A percentile compares a stretch with the other conserved stretches of the same genome.
These are phyloP conservation scores for Nakazawaea holstii DNA, from an alignment of 805 yeast species.

Conservation along the genomic window DNA sequence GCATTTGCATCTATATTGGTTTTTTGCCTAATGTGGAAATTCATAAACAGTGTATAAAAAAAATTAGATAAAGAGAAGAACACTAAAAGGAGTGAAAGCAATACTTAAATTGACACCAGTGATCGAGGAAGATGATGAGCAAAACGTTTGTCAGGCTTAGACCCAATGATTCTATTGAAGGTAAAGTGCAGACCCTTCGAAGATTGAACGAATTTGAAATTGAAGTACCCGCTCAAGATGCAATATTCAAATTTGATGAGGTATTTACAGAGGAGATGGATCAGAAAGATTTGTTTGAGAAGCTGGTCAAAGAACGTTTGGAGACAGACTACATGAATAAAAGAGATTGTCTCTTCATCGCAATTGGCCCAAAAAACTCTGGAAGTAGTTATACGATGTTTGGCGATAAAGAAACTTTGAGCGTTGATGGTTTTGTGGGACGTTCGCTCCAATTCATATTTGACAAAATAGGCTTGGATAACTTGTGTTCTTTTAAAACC, in stretches of 20 bases:
- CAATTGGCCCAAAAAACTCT: constrained; percentile 49
- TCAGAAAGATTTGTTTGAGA: constrained; percentile 32
- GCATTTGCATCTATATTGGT: too few relatives aligned
- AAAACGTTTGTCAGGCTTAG: background rate
- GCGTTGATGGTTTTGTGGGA: constrained; percentile 14
- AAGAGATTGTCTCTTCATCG: constrained; percentile 38
- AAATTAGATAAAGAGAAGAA: too few relatives aligned
- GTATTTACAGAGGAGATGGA: constrained; percentile 17
- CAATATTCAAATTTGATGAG: background rate
- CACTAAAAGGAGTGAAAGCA: too few relatives aligned
- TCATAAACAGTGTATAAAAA: too few relatives aligned
- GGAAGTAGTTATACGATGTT: constrained; percentile 40
- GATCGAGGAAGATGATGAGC: too few relatives aligned
- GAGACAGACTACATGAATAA: constrained; percentile 21
- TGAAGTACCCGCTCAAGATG: background rate
- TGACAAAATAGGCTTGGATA: constrained; percentile 8
- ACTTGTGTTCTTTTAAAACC: background rate
- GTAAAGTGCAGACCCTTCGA: background rate
- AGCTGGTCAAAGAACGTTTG: constrained; percentile 27
- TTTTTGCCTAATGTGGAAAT: too few relatives aligned
- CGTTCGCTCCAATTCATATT: constrained; percentile 21
- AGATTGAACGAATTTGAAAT: background rate
- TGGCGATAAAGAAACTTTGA: constrained; percentile 21
- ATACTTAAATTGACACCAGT: too few relatives aligned
- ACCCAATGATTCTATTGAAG: background rate